Evolutionary conservation across 169 alveolate species (phyloP).

Genomic region (Plasmodium berghei): DNA sequence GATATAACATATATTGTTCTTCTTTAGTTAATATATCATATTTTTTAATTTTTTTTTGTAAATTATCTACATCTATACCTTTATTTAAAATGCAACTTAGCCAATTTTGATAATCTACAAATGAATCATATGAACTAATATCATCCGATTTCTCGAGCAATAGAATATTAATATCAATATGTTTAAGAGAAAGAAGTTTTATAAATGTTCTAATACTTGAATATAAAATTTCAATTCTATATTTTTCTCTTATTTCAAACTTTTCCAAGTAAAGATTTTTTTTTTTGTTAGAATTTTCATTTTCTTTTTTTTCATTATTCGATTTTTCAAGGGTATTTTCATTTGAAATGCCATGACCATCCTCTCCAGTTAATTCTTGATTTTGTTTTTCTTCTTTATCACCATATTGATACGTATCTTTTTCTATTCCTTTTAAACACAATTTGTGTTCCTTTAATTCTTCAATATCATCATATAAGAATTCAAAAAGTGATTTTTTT

Average conservation of each 20-base stretch:
- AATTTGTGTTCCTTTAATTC: conserved; percentile 28
- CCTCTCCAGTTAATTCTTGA: not conserved
- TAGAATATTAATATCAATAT: conserved; percentile 28
- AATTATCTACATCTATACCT: conserved; percentile 6
- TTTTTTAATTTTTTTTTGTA: conserved; percentile 29
- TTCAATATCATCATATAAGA: conserved; percentile 57
- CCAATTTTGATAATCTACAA: conserved; percentile 68
- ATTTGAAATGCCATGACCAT: not conserved
- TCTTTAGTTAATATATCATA: conserved; percentile 51
- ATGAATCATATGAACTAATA: conserved; percentile 47
- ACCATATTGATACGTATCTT: conserved; percentile 16
- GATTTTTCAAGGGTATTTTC: not conserved
- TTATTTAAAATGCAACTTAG: conserved; percentile 36
- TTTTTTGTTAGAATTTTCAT: not conserved
- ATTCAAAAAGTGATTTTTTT: conserved; percentile 17
- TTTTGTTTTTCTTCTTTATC: conserved; percentile 3
- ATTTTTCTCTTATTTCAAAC: conserved; percentile 75
- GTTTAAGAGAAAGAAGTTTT: conserved; percentile 18
- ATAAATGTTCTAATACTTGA: conserved; percentile 43
- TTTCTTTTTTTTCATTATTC: not conserved
- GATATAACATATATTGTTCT: conserved; percentile 43
- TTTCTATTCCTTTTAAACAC: not conserved
- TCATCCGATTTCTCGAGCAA: conserved; percentile 8
- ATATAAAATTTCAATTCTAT: conserved; percentile 65
- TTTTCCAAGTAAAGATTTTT: conserved; percentile 50